These are phyloP conservation scores for Ceratocystis lukuohia DNA, from an alignment of 2,329 filamentous ascomycete species.

Conservation along the genomic window DNA sequence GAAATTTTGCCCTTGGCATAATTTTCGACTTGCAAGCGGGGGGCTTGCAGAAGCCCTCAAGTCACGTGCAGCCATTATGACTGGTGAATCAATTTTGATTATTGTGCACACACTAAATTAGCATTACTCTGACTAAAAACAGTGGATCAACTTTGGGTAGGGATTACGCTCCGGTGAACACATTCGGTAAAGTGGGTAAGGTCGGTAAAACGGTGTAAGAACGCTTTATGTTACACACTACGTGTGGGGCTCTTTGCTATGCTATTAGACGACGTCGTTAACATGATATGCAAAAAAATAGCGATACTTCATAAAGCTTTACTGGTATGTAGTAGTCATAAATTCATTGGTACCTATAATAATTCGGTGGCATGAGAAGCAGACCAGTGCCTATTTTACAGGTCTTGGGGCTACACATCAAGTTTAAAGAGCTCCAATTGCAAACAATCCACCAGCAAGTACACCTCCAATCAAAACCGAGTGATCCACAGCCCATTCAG, in stretches of 20 bases:
- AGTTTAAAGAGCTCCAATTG: conserved; percentile 21
- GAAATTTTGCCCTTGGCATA: conserved; percentile 12
- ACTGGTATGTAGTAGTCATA: not conserved
- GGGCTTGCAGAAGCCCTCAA: conserved; percentile 9
- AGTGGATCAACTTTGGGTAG: not conserved
- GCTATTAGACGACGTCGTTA: not conserved
- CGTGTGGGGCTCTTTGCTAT: not conserved
- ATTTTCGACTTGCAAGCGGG: conserved; percentile 10
- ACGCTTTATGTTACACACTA: not conserved
- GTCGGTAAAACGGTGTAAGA: not conserved
- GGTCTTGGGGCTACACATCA: not conserved
- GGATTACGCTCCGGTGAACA: not conserved
- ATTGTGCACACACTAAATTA: conserved; percentile 13
- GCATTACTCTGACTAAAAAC: not conserved
- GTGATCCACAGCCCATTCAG: conserved; percentile 5
- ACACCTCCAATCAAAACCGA: conserved; percentile 20
- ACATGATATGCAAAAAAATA: not conserved
- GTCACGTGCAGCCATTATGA: conserved; percentile 4
- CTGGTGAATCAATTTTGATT: not conserved
- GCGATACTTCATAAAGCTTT: not conserved
- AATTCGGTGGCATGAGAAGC: not conserved
- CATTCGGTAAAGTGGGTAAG: not conserved
- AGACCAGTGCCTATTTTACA: not conserved
- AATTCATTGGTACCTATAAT: not conserved
- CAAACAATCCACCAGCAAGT: conserved; percentile 21